Base-by-base conservation (phyloP, 2,329 filamentous ascomycete genomes). In the Phoma sp. region DNA sequence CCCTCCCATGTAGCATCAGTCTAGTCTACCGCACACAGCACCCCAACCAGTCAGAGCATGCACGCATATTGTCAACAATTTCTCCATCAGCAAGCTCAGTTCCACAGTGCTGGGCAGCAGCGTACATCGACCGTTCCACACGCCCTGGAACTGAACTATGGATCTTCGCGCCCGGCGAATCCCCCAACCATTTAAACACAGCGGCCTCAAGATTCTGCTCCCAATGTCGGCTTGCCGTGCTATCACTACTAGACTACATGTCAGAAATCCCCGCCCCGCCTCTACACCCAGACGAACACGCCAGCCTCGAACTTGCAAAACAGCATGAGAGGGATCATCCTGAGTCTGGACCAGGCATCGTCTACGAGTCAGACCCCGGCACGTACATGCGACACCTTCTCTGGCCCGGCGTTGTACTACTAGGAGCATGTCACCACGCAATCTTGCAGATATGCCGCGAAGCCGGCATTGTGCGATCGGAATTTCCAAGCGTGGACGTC, bases 61-160 rank as follows among this genome's bases (percentile, higher is more conserved):
- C 74, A 13, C 68, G 69, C 27, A 67, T 75, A 24, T 55, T 76
- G 72, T 32, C 73, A 72, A 62, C 75, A 71, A 62, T 78, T 74
- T 6, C 82, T 68, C 39, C 49, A 15, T 50, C 55, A 4, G 36
- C 46, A 4, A 39, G 41, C 1, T 22, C 44, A 25, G 24, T 65
- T 2, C 70, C 71, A 17, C 32, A 61, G 53, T 77, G 74, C 65
- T 86, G 89, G 66, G 80, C 82, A 0, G 83, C 82, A 0, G 84
- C 83, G 0, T 89, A 86, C 65, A 68, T 88, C 6, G 88, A 91
- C 70, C 78, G 87, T 19, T 82, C 82, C 4, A 79, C 79, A 49
- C 79, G 81, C 0, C 85, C 84, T 0, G 87, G 89, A 67, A 90
- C 88, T 0, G 83, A 89, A 58, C 76, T 85, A 27, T 89, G 84